These are phyloP conservation scores for Saccharomyces hybrid DNA, from an alignment of 1,139 yeast species.

Conservation along the genomic window DNA sequence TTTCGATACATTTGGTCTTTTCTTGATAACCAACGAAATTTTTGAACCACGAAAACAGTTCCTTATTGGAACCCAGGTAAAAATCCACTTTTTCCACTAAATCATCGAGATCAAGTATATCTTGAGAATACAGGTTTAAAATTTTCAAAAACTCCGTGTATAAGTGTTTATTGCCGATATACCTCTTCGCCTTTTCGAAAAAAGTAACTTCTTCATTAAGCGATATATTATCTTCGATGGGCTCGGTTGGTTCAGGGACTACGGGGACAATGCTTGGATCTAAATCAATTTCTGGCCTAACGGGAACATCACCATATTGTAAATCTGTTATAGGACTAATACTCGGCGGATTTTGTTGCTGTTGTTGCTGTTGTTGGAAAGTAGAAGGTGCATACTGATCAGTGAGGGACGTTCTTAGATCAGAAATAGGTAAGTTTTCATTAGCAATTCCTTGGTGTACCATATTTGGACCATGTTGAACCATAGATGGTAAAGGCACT, in stretches of 20 bases:
- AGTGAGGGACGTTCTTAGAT: background rate
- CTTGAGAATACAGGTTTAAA: conserved; percentile 80
- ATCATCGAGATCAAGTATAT: conserved; percentile 74
- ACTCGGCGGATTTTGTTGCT: background rate
- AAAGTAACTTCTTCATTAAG: conserved; percentile 79
- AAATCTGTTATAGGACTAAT: background rate
- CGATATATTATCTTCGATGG: conserved; percentile 53
- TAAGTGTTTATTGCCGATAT: conserved; percentile 80
- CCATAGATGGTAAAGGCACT: conserved; percentile 5
- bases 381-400: background rate
- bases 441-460: conserved; percentile 2
- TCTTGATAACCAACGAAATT: conserved; percentile 83
- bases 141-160: conserved; percentile 88
- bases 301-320: conserved; percentile 37
- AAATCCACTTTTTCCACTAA: conserved; percentile 80
- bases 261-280: conserved; percentile 77
- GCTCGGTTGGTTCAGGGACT: conserved; percentile 78
- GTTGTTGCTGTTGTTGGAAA: background rate
- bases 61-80: conserved; percentile 74
- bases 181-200: conserved; percentile 87
- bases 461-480: conserved; percentile 1
- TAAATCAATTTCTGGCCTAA: conserved; percentile 42
- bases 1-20: conserved; percentile 72
- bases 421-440: conserved; percentile 1
- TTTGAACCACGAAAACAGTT: conserved; percentile 85